These are phyloP conservation scores for Kodamaea sp. DNA, from an alignment of 1,139 yeast genomes.

Conservation along the genomic window DNA sequence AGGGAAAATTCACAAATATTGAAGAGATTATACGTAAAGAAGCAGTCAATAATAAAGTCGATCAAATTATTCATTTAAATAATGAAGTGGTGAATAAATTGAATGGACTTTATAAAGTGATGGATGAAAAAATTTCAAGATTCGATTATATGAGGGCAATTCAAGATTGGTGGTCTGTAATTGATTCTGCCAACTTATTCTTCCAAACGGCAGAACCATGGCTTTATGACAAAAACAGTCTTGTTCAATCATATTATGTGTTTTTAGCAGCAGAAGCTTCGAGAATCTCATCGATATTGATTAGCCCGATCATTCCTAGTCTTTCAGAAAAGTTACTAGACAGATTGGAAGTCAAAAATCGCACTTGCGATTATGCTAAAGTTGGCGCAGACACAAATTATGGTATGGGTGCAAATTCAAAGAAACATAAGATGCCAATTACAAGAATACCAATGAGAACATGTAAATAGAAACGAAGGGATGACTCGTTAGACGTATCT, in stretches of 20 bases:
- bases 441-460: slow-evolving; percentile 22
- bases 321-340: slow-evolving; percentile 58
- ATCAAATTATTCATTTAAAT: slow-evolving; percentile 16
- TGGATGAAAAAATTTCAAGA: slow-evolving; percentile 40
- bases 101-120: slow-evolving; percentile 20
- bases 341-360: slow-evolving; percentile 53
- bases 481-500: neutral
- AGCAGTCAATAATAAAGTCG: slow-evolving; percentile 13
- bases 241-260: slow-evolving; percentile 50
- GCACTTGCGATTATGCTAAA: slow-evolving; percentile 35
- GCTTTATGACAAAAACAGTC: slow-evolving; percentile 27
- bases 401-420: slow-evolving; percentile 36
- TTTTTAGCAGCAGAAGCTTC: slow-evolving; percentile 67
- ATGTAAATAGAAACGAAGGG: slow-evolving; percentile 7
- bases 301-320: slow-evolving; percentile 71
- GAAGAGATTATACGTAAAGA: slow-evolving; percentile 18
- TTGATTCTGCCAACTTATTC: slow-evolving; percentile 61
- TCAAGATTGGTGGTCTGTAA: slow-evolving; percentile 56
- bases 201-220: slow-evolving; percentile 64
- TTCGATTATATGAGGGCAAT: slow-evolving; percentile 62
- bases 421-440: slow-evolving; percentile 25
- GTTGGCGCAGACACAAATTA: slow-evolving; percentile 50
- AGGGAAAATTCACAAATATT: slow-evolving; percentile 24
- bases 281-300: slow-evolving; percentile 62
- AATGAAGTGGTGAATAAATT: slow-evolving; percentile 20